Base-by-base conservation (phyloP, 345 rosid species). In the Hibiscus trionum region DNA sequence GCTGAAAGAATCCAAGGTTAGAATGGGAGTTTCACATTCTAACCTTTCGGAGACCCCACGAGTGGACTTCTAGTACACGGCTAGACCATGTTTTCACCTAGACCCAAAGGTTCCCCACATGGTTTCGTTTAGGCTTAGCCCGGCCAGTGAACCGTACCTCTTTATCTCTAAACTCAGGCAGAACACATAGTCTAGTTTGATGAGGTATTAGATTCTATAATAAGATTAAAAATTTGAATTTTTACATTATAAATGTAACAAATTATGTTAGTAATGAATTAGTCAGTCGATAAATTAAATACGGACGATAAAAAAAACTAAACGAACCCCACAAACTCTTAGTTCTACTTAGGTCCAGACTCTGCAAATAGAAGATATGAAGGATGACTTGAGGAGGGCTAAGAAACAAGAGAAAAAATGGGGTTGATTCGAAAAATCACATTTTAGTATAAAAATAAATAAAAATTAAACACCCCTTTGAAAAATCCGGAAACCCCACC, bases 31-130 rank as follows among this genome's bases (percentile, higher is more conserved):
- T 31, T 31, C 35, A 31, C 35, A 31, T 31, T 31, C 35, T 4
- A 31, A 31, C 35, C 35, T 31, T 31, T 31, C 35, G 4, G 27
- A 72, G 85, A 73, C 80, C 84, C 84, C 85, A 84, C 86, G 84
- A 72, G 80, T 82, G 86, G 84, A 77, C 76, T 76, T 69, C 46
- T 65, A 44, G 7, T 26, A 3, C 53, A 16, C 35, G 47, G 29
- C 12, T 42, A 10, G 12, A 12, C 52, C 26, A 15, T 58, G 21
- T 29, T 31, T 46, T 19, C 5, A 53, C 21, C 2, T n/a, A 53
- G 58, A 17, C n/a, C 58, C n/a, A 11, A 12, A 57, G 71, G 65
- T 67, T 66, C 61, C 64, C 73, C 55, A 63, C 74, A 69, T 70
- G 69, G 52, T 59, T 57, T 70, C 5, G 19, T 55, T 68, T 33